Evolutionary conservation across 805 yeast genomes (phyloP), one percentile per base, ranked within the genome.

Genomic region (Teunomyces atbi): DNA sequence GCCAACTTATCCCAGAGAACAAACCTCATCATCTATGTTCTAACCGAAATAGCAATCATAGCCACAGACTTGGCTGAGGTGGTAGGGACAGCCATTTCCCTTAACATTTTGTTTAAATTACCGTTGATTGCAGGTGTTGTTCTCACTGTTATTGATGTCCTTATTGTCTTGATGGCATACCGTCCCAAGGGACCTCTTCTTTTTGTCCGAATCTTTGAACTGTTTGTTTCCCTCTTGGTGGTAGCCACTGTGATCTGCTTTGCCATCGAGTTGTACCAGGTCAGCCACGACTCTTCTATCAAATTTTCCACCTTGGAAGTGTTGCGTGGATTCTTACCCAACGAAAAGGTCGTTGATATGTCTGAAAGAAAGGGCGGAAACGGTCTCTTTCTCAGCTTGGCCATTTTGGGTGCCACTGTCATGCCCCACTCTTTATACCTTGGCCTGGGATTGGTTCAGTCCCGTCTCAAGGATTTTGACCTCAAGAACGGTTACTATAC

Each of bases 41-140:
- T 91, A 50, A 95, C 97, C 0, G 98, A 92, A 59, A 68, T 85
- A 15, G 96, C 98, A 16, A 92, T 92, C 48, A 83, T 92, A 36
- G 97, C 97, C 2, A 92, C 98, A 0, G 99, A 92, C 68, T 77
- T 94, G 53, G 97, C 99, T 1, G 98, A 92, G 62, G 96, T 92
- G 29, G 92, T 94, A 20, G 99, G 99, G n/a, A 89, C 97, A 3
- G 97, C 98, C 3, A 89, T 92, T 47, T 85, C 98, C 0, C 74
- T 92, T 47, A 89, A 94, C 56, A 89, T 92, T 46, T 68, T 94
- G 36, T 82, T 91, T 61, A 77, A 79, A 2, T 71, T 94, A 6
- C 98, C 98, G 0, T 69, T 94, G 15, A 75, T 88, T 6, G 73
- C 81, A 4, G 99, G 99, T 28, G 96, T 92, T 12, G 67, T 89